Conservation (phyloP, 1,139 yeast genomes). For the Yamadazyma dendronema region DNA sequence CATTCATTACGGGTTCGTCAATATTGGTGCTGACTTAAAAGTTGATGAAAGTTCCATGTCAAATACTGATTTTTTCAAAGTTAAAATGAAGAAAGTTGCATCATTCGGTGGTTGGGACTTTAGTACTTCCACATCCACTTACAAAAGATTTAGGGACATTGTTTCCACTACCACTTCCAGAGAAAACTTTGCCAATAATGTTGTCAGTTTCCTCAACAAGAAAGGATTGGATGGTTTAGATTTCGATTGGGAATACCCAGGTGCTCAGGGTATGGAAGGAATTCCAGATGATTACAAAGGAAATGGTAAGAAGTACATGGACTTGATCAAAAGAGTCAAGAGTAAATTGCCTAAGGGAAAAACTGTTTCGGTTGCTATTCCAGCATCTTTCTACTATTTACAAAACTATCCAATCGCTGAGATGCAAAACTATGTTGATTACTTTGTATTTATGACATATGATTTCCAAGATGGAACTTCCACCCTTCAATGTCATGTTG, state of each 20-base stretch:
- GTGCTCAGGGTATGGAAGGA: slow-evolving; percentile 10
- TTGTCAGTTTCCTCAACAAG: slow-evolving; percentile 14
- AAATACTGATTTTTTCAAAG: slow-evolving; percentile 10
- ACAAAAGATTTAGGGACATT: slow-evolving; percentile 13
- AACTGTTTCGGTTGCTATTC: slow-evolving; percentile 20
- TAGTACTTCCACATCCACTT: slow-evolving; percentile 13
- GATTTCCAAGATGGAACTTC: slow-evolving; percentile 10
- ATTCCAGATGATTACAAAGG: slow-evolving; percentile 14
- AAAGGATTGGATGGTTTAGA: slow-evolving; percentile 21
- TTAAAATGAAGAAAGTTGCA: slow-evolving; percentile 16
- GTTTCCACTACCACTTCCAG: slow-evolving; percentile 11
- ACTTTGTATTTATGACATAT: slow-evolving; percentile 19
- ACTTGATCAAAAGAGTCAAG: slow-evolving; percentile 14
- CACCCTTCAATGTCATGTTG: slow-evolving; percentile 16
- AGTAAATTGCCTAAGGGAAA: slow-evolving; percentile 13
- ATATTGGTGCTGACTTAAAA: slow-evolving; percentile 14
- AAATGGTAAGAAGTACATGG: slow-evolving; percentile 15
- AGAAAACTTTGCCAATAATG: slow-evolving; percentile 15
- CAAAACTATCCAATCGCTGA: slow-evolving; percentile 15
- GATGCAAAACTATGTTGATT: slow-evolving; percentile 16
- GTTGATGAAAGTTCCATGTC: slow-evolving; percentile 10
- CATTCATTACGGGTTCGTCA: slow-evolving; percentile 19
- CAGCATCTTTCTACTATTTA: slow-evolving; percentile 15
- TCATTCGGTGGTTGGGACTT: slow-evolving; percentile 18
- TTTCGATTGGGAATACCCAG: slow-evolving; percentile 24